Conservation (phyloP, 2,329 filamentous ascomycete species). For the Aureobasidium namibiae region DNA sequence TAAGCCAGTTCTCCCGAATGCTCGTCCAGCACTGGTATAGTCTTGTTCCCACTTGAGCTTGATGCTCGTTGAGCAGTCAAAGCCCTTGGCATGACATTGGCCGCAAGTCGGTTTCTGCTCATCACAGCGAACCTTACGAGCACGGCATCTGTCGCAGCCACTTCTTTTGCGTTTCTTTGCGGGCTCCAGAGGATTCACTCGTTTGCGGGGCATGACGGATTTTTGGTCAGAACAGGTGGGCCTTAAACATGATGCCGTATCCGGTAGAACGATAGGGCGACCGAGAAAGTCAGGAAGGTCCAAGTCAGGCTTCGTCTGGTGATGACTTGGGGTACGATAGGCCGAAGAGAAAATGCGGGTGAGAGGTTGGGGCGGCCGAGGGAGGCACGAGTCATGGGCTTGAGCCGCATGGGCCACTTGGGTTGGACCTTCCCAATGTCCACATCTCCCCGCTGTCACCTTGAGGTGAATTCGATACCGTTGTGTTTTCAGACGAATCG, state of each 20-base stretch:
- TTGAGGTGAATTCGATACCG: not conserved
- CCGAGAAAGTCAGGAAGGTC: slow-evolving; percentile 5
- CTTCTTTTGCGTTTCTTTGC: slow-evolving; percentile 26
- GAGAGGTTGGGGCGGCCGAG: not conserved
- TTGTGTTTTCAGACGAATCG: not conserved
- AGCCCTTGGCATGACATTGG: slow-evolving; percentile 28
- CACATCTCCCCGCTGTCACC: not conserved
- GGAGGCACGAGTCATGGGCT: not conserved
- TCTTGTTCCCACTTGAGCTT: slow-evolving; percentile 27
- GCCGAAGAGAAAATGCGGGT: not conserved
- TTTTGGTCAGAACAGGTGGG: not conserved
- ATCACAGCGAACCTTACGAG: slow-evolving; percentile 35
- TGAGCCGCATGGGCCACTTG: not conserved
- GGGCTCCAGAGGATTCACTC: slow-evolving; percentile 15
- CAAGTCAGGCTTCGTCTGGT: slow-evolving; percentile 3
- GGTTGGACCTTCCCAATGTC: slow-evolving; percentile 2
- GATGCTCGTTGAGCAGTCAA: slow-evolving; percentile 28
- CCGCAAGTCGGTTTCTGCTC: slow-evolving; percentile 31
- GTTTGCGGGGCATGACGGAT: slow-evolving; percentile 17
- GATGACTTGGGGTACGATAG: not conserved
- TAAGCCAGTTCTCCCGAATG: slow-evolving; percentile 35
- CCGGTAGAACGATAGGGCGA: not conserved
- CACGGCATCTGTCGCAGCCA: slow-evolving; percentile 34
- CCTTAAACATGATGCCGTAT: not conserved
- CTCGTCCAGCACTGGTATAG: slow-evolving; percentile 32